Percentiles rank a stretch among this genome's conserved stretches.
These are phyloP conservation scores for Cyphellophora europaea DNA, from an alignment of 2,329 filamentous ascomycete genomes.

Conservation along the genomic window DNA sequence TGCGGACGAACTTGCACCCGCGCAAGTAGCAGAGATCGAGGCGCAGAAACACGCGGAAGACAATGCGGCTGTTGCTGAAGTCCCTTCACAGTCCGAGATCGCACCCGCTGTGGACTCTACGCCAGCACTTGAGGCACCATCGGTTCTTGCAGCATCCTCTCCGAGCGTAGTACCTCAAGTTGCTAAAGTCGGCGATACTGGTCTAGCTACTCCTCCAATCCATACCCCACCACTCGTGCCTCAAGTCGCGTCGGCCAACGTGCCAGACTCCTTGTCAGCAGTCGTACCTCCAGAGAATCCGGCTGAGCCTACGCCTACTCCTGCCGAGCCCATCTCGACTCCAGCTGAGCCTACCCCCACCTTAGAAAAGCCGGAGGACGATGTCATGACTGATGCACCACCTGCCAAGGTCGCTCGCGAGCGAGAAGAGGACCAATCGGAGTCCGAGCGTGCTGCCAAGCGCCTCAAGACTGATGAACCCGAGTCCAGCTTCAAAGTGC, in stretches of 20 bases:
- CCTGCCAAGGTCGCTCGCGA: conserved; percentile 59
- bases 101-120: neutral
- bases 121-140: neutral
- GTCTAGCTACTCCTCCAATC: conserved; percentile 13
- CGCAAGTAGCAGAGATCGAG: conserved; percentile 15
- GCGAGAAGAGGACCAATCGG: conserved; percentile 60
- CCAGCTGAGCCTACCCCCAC: conserved; percentile 14
- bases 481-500: conserved; percentile 30
- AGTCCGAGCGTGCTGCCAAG: conserved; percentile 63
- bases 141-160: neutral
- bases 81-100: neutral
- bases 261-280: conserved; percentile 2
- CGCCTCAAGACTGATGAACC: conserved; percentile 61
- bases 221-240: conserved; percentile 20
- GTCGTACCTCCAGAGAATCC: neutral
- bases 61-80: conserved; percentile 11
- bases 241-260: conserved; percentile 23
- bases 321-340: conserved; percentile 13
- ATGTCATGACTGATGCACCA: conserved; percentile 47
- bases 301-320: conserved; percentile 6
- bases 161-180: neutral
- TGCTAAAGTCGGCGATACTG: conserved; percentile 8
- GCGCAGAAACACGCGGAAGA: conserved; percentile 20
- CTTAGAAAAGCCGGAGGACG: conserved; percentile 26
- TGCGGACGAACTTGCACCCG: conserved; percentile 14